Base-by-base conservation (phyloP, 306 rosid genomes). In the Quercus mongolica region DNA sequence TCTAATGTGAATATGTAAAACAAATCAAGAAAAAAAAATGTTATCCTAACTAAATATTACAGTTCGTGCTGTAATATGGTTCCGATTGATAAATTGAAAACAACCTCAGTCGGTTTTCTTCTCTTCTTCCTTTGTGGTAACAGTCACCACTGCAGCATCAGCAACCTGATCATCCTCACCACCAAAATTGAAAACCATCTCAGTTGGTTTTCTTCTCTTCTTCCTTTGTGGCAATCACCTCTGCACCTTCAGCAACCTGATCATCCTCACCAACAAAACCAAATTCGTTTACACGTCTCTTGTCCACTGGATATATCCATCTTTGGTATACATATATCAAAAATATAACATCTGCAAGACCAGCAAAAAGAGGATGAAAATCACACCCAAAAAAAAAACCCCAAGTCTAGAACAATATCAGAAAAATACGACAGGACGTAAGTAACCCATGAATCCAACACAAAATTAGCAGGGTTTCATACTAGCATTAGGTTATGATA, bases 261-360 rank as follows among this genome's bases (percentile, higher is more conserved):
- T 85, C 92, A 38, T 93, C 98, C 75, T 93, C 99, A 41, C 96
- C 99, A 14, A 94, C 97, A 62, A 95, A 95, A 85, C 99, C 99
- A 72, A 90, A 95, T 74, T 95, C 99, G 51, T 95, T 95, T 25
- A 95, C 84, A 62, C 99, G 99, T 81, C 86, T 95, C 82, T 80
- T 93, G 88, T 95, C 99, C 56, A 95, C 99, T 4, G 98, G 98
- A 86, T 95, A 95, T 62, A 83, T 67, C 99, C 99, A 95, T 83
- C 90, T 90, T 81, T 95, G 99, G 79, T 95, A 95, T 70, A 93
- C 14, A 75, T 88, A 89, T 82, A 95, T 91, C 71, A 93, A 84
- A 69, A 95, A 95, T 83, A 95, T 95, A 71, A 95, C n/a, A 89
- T 95, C 99, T 95, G 98, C 94, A 77, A 63, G 21, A 17, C 69